Conservation (phyloP, 352 stramenopile species). For the Pythium pyrilobum region DNA sequence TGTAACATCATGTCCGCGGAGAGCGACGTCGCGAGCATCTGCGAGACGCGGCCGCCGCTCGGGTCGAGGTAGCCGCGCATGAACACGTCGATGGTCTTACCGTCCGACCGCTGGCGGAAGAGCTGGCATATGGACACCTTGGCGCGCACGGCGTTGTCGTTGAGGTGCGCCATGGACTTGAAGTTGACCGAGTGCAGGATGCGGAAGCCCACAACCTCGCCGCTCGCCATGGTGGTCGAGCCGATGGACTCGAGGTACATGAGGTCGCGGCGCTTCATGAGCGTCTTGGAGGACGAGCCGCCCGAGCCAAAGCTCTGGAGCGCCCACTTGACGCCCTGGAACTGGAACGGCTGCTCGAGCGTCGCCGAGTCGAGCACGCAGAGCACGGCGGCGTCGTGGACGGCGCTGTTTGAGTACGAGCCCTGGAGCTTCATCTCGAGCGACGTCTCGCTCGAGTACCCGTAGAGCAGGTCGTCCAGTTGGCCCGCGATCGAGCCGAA, state of each 20-base stretch:
- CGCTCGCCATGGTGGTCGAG: conserved; percentile 22
- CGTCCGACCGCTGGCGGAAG: conserved; percentile 32
- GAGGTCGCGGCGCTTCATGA: conserved; percentile 41
- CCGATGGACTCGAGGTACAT: conserved; percentile 57
- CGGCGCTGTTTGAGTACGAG: conserved; percentile 29
- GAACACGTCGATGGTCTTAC: conserved; percentile 42
- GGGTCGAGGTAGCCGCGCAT: conserved; percentile 53
- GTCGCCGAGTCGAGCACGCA: conserved; percentile 29
- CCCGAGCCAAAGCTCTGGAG: conserved; percentile 28
- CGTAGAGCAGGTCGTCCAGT: conserved; percentile 61
- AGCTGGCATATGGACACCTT: conserved; percentile 39
- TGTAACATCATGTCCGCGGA: conserved; percentile 37
- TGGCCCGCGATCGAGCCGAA: conserved; percentile 37
- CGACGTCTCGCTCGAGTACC: conserved; percentile 41
- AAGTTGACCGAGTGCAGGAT: conserved; percentile 62
- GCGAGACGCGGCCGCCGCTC: conserved; percentile 26
- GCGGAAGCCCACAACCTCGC: conserved; percentile 47
- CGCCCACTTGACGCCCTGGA: conserved; percentile 56
- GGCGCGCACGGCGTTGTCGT: conserved; percentile 38
- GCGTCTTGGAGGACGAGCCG: conserved; percentile 21
- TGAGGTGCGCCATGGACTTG: conserved; percentile 39
- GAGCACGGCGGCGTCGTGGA: conserved; percentile 47
- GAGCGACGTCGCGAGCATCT: conserved; percentile 43
- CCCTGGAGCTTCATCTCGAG: conserved; percentile 56
- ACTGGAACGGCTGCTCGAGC: conserved; percentile 42